Base-by-base conservation (phyloP, 2,329 filamentous ascomycete species). In the Colletotrichum godetiae region DNA sequence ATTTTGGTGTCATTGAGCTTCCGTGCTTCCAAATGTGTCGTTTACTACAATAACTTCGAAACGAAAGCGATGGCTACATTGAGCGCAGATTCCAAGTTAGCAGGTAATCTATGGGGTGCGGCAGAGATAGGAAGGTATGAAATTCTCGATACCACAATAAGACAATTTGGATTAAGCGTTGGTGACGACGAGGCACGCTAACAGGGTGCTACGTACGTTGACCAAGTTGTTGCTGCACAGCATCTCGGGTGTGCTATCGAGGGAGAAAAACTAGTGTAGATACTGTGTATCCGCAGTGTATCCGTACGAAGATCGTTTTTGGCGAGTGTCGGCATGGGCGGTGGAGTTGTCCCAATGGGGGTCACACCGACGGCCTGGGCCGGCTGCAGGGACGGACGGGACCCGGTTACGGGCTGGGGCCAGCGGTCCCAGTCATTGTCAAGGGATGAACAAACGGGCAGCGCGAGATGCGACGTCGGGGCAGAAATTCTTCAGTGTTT, bases 401-500 rank as follows among this genome's bases (percentile, higher is more conserved):
- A 37, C 33, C 66, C 59, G 67, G 46, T 71, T 31, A 46, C 57
- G 60, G 29, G n/a, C n/a, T 55, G 46, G 29, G 57, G 57, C 33
- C 13, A 37, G 46, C 29, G 19, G 19, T 59, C 49, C 53, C 42
- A 52, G 37, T 65, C 37, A 42, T 19, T 42, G 37, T 42, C 53
- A 63, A 72, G 65, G 69, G 52, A 72, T 33, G 52, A 46, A 61
- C 56, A 53, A 49, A 67, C 56, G 68, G 68, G 35, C 49, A 62
- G 24, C 55, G 67, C 60, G 70, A 70, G 55, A 70, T 61, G 60
- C 22, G 67, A 65, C 60, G 33, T 42, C 19, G 66, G 60, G 15
- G 60, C 49, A 61, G 60, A 46, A 70, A 52, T 73, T 73, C 70
- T 73, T 73, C 67, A 73, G 67, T 73, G 70, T 73, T 70, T 73